Base-by-base conservation (phyloP, 2,329 filamentous ascomycete species). In the Fusarium pilosicola region DNA sequence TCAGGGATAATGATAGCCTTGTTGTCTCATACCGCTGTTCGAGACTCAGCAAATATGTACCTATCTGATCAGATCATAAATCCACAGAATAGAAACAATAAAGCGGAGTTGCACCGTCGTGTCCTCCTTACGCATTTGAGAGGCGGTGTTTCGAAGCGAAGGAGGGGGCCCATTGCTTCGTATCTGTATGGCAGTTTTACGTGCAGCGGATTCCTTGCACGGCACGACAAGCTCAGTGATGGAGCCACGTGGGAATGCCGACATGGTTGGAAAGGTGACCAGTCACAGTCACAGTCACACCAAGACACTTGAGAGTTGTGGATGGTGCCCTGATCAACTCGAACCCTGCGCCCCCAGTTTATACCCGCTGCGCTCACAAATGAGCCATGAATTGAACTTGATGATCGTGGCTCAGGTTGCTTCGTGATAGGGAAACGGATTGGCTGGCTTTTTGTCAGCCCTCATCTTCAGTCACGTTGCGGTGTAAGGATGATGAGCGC, bases 241-340 rank as follows among this genome's bases (percentile, higher is more conserved):
- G 62, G 57, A 74, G 71, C 74, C 76, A 78, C 76, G 76, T 78
- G 76, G 76, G 65, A 78, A 68, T 68, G 68, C 58, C 63, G 68
- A 73, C 73, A 70, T 44, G 68, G 61, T 51, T 51, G 63, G 51
- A 66, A 72, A 77, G 62, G 55, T 74, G 76, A 77, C 70, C 68
- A 77, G 76, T 76, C 71, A 77, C 58, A 62, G 41, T 49, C 34
- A 28, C 30, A 49, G 32, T 58, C 24, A 49, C 32, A 28, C 55
- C 55, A n/a, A 36, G 41, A 28, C 41, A 54, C 51, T 39, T 39
- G 24, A 22, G 34, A 39, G 51, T 54, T 54, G 51, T 54, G 34
- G 51, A 28, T 39, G 18, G 64, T 63, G 51, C 44, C 48, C 38
- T 44, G 30, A 44, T 62, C 30, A 44, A 56, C 46, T 61, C 32